These are phyloP conservation scores for Xylariaceae sp. DNA, from an alignment of 2,329 filamentous ascomycete genomes.

Conservation along the genomic window DNA sequence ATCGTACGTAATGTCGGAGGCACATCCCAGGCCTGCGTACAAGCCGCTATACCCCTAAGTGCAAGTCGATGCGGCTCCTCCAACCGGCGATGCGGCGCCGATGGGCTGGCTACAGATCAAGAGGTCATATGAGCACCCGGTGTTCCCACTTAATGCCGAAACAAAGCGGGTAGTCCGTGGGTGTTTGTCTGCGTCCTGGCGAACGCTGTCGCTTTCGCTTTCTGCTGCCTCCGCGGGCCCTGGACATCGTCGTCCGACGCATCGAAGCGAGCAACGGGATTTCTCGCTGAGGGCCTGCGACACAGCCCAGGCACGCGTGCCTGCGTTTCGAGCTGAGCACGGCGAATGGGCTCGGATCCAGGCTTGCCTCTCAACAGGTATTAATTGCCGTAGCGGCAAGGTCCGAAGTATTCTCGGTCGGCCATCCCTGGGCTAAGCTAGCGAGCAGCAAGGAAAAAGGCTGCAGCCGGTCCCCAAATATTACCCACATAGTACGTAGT, in stretches of 20 bases:
- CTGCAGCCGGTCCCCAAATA: background rate
- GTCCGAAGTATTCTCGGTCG: background rate
- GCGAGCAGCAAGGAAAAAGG: background rate
- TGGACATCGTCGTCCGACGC: too few species aligned
- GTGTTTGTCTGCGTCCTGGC: background rate
- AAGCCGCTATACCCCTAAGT: slow-evolving; percentile 51
- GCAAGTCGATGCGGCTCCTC: slow-evolving; percentile 45
- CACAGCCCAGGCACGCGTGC: background rate
- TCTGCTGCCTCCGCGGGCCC: background rate
- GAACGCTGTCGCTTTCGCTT: too few species aligned
- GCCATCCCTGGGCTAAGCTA: background rate
- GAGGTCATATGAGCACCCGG: slow-evolving; percentile 27
- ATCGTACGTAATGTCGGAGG: slow-evolving; percentile 31
- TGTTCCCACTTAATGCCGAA: slow-evolving; percentile 26
- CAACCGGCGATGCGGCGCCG: slow-evolving; percentile 26
- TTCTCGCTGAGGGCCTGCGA: background rate
- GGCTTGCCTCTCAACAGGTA: background rate
- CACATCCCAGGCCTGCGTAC: slow-evolving; percentile 17
- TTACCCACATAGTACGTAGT: background rate
- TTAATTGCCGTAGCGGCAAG: background rate
- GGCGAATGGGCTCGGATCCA: background rate
- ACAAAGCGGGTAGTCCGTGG: slow-evolving; percentile 25
- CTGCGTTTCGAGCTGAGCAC: background rate
- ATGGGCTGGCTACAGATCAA: slow-evolving; percentile 15
- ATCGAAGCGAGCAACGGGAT: background rate